phyloP scores from a whole-genome alignment of 2,329 filamentous ascomycete genomes.

The Ustulina deusta region DNA sequence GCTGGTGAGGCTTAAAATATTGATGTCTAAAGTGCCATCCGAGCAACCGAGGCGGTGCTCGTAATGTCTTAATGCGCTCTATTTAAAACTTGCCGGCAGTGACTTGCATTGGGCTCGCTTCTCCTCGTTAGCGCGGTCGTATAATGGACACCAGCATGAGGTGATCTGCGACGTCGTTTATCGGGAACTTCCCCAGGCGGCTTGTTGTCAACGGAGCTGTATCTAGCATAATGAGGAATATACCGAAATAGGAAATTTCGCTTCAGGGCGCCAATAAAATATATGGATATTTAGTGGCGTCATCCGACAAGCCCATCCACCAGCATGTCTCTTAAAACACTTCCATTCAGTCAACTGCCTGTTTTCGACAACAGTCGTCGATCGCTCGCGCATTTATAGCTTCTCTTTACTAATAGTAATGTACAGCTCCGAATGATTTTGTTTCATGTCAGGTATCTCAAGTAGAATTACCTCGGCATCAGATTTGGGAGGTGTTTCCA shows the following conservation, averaged over 20 bases:
- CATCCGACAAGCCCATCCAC: slow-evolving; percentile 3
- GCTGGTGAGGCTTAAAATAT: slow-evolving; percentile 28
- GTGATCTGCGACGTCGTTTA: slow-evolving; percentile 19
- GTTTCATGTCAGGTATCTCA: not conserved
- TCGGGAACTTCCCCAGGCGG: slow-evolving; percentile 2
- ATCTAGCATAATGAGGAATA: slow-evolving; percentile 26
- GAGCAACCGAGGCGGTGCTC: not conserved
- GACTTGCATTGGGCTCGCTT: slow-evolving; percentile 2
- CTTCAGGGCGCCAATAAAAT: slow-evolving; percentile 18
- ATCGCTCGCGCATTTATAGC: slow-evolving; percentile 15
- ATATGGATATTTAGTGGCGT: slow-evolving; percentile 5
- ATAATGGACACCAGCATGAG: slow-evolving; percentile 7
- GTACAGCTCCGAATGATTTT: not conserved
- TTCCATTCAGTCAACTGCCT: slow-evolving; percentile 21
- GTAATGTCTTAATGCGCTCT: slow-evolving; percentile 10
- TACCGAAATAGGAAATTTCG: slow-evolving; percentile 15
- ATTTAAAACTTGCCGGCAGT: slow-evolving; percentile 13
- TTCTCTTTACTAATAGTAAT: not conserved
- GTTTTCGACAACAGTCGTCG: slow-evolving; percentile 27
- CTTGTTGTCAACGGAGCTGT: slow-evolving; percentile 4
- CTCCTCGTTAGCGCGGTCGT: slow-evolving; percentile 6
- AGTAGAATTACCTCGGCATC: slow-evolving; percentile 24
- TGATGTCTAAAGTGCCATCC: not conserved
- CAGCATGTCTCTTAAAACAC: slow-evolving; percentile 12
- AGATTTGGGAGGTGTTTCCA: slow-evolving; percentile 13